Conservation (phyloP, 441 rosid genomes). For the Jatropha multifida region DNA sequence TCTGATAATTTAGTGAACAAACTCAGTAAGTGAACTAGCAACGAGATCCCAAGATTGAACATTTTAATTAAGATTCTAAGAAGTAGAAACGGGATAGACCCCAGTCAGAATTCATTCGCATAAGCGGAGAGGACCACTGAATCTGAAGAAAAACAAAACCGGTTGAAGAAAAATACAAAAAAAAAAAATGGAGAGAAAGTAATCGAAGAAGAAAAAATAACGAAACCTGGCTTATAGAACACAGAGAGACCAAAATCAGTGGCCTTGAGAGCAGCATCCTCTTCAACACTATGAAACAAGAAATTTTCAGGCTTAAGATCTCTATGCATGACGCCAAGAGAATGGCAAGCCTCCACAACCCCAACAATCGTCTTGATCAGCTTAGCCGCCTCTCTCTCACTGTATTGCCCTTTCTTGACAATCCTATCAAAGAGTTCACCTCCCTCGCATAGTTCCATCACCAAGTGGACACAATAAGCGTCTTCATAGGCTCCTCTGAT, state of each 20-base stretch:
- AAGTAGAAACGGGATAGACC: background rate
- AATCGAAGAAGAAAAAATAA: background rate
- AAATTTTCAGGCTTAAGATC: conserved; percentile 94
- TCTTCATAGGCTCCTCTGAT: conserved; percentile 79
- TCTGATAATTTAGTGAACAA: background rate
- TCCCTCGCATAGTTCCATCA: conserved; percentile 87
- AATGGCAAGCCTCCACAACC: conserved; percentile 76
- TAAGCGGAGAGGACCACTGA: conserved; percentile 28
- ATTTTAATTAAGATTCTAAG: background rate
- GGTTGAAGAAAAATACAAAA: background rate
- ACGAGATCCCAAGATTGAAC: conserved; percentile 15
- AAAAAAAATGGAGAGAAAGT: background rate
- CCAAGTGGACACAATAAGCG: conserved; percentile 61
- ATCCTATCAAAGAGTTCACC: conserved; percentile 89
- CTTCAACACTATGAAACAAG: conserved; percentile 58
- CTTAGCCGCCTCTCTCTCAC: conserved; percentile 81
- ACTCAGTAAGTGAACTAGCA: background rate
- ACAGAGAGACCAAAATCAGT: conserved; percentile 87
- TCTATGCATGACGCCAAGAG: conserved; percentile 86
- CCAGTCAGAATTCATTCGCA: background rate
- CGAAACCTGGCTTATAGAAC: conserved; percentile 73
- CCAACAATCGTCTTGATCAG: conserved; percentile 76
- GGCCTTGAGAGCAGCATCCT: conserved; percentile 72
- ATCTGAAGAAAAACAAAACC: conserved; percentile 30
- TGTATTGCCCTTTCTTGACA: conserved; percentile 69